These are phyloP conservation scores for Trametes pubescens DNA, from an alignment of 1,284 basidiomycete genomes.

Conservation along the genomic window DNA sequence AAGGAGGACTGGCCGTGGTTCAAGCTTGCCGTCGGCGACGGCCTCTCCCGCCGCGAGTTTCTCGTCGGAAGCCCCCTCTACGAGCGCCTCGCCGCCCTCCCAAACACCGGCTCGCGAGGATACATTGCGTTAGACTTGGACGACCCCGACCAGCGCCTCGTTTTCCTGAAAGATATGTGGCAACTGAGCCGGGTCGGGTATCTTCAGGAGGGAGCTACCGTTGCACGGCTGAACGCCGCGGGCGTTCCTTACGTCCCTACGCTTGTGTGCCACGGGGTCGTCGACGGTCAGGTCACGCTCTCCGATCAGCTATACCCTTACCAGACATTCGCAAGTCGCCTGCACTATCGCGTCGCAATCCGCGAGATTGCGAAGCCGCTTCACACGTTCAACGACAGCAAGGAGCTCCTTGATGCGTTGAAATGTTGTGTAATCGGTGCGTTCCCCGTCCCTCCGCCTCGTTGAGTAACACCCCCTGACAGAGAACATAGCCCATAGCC, in stretches of 20 bases:
- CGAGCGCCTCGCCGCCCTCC: background rate
- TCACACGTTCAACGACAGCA: background rate
- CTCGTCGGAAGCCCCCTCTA: conserved; percentile 9
- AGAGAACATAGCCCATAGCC: conserved; percentile 12
- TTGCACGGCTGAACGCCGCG: background rate
- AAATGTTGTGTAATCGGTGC: conserved; percentile 7
- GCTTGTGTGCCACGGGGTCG: conserved; percentile 5
- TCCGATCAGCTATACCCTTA: background rate
- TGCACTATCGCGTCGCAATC: conserved; percentile 22
- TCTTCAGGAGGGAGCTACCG: background rate
- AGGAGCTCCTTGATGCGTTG: background rate
- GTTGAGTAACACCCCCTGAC: background rate
- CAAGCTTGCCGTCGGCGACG: conserved; percentile 9
- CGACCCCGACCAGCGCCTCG: background rate
- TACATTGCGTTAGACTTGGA: conserved; percentile 6
- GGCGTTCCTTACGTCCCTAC: conserved; percentile 7
- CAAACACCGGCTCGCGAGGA: background rate
- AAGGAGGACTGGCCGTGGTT: conserved; percentile 2
- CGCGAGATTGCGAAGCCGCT: conserved; percentile 17
- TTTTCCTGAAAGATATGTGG: conserved; percentile 15
- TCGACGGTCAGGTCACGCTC: background rate
- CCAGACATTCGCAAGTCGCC: background rate
- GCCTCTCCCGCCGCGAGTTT: background rate
- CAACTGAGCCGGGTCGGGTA: background rate
- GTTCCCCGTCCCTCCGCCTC: background rate